Conservation (phyloP, 345 rosid genomes). For the Pugionium dolabratum region DNA sequence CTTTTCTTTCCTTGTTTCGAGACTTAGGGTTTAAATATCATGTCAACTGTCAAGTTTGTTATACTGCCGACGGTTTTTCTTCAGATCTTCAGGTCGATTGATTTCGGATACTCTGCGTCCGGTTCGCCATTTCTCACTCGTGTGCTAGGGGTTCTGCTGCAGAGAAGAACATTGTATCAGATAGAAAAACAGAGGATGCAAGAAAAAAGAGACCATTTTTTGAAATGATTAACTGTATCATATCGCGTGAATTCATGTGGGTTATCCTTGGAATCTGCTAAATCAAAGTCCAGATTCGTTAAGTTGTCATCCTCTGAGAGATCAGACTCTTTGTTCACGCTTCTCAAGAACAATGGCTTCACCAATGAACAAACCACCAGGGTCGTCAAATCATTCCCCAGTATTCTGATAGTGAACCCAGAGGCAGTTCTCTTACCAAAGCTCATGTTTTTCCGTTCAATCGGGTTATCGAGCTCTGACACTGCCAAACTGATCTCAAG, state of each 20-base stretch:
- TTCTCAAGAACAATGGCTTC: constrained; percentile 42
- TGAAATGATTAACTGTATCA: constrained; percentile 20
- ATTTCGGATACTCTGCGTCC: background rate
- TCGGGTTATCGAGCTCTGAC: constrained; percentile 25
- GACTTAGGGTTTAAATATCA: constrained; percentile 7
- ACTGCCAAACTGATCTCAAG: constrained; percentile 11
- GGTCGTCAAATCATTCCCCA: constrained; percentile 28
- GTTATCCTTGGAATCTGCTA: constrained; percentile 42
- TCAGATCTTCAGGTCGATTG: constrained; percentile 1
- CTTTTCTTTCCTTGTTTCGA: too few relatives aligned
- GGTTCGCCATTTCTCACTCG: constrained; percentile 6
- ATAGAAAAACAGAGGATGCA: constrained; percentile 10
- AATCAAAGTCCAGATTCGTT: constrained; percentile 17
- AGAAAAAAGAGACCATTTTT: constrained; percentile 9
- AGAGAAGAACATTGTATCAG: constrained; percentile 17
- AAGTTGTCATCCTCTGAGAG: constrained; percentile 29
- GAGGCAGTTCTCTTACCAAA: constrained; percentile 41
- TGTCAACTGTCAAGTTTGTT: constrained; percentile 16
- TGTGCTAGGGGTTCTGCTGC: constrained; percentile 3
- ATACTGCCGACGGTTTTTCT: background rate
- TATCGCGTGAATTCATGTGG: constrained; percentile 37
- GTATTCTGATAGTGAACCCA: constrained; percentile 19
- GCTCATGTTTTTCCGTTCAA: constrained; percentile 38
- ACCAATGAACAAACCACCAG: constrained; percentile 34
- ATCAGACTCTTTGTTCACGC: constrained; percentile 35